Evolutionary conservation across 2,329 filamentous ascomycete genomes (phyloP), one percentile per base, ranked within the genome.

Genomic region (Apiospora aurea): DNA sequence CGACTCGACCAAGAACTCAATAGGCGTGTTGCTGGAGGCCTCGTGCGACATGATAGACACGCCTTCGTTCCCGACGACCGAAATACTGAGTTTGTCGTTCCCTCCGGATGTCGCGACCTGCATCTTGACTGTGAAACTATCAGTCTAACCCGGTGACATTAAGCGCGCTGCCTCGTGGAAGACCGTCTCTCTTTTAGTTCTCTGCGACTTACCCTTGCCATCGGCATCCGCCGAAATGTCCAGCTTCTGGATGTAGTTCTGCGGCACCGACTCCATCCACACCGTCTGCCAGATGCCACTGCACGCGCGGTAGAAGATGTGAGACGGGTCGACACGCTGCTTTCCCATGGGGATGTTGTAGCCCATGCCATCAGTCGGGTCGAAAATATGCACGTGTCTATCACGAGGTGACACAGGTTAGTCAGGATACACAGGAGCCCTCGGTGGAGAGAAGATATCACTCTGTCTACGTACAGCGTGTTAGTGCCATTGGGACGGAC

Each of bases 261-360:
- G 74, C 0, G 91, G 89, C 0, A 87, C 90, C n/a, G 87, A 85
- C 78, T 92, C 89, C 1, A 94, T 82, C 92, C 92, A 94, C 0
- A 94, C 92, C 24, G 86, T 87, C 78, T 93, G 92, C 92, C 92
- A 94, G 74, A 94, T 93, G 6, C 92, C 92, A 46, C 90, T 91
- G 78, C 91, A 94, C n/a, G 26, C 34, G 1, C 89, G 90, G 78
- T 94, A 94, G 79, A 92, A 94, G 73, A 94, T 94, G 75, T 90
- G 88, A 14, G 84, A 86, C 0, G 87, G 89, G 0, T 80, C 81
- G 0, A 87, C 77, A 0, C 86, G 88, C 78, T 92, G 91, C 78
- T 93, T 93, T 74, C 92, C 92, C 61, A 92, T 86, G 0, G 91
- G 91, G 57, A 92, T 90, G 16, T 90, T 85, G 72, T 85, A 83